Percentiles rank a stretch among this genome's conserved stretches.
Evolutionary conservation across 2,329 filamentous ascomycete genomes (phyloP).

Genomic region (Colletotrichum nymphaeae): DNA sequence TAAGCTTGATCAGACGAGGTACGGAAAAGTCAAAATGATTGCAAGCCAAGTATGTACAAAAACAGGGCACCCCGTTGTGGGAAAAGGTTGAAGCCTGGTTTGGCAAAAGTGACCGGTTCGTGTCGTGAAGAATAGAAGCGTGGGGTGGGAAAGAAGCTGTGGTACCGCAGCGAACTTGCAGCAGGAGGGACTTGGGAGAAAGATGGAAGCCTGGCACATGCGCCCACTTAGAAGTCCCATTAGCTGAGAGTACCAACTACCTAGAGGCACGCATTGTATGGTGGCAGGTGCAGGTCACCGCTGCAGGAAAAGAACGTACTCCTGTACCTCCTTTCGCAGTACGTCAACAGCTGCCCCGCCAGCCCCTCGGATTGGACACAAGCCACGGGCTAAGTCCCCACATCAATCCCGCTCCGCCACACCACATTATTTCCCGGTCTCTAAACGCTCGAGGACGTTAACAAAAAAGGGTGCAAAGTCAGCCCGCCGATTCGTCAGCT

Average conservation of each 20-base stretch:
- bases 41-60: not conserved
- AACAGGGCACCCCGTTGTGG: constrained; percentile 1
- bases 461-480: not conserved
- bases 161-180: constrained; percentile 6
- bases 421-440: not conserved
- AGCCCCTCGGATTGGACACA: not conserved
- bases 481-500: constrained; percentile 18
- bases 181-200: not conserved
- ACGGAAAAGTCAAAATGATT: not conserved
- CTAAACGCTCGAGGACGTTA: not conserved
- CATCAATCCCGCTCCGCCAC: constrained; percentile 30
- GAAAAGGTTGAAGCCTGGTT: constrained; percentile 6
- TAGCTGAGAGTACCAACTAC: not conserved
- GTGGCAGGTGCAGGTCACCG: not conserved
- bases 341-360: constrained; percentile 20
- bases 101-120: not conserved
- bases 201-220: constrained; percentile 1
- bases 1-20: constrained; percentile 11
- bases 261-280: not conserved
- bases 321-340: too few relatives aligned
- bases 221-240: not conserved
- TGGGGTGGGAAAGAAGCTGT: not conserved
- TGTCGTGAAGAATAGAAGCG: not conserved
- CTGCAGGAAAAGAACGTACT: constrained; percentile 3
- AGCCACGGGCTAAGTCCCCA: not conserved